Conservation (phyloP, 1,139 yeast species). For the Blastobotrys malaysiensis region DNA sequence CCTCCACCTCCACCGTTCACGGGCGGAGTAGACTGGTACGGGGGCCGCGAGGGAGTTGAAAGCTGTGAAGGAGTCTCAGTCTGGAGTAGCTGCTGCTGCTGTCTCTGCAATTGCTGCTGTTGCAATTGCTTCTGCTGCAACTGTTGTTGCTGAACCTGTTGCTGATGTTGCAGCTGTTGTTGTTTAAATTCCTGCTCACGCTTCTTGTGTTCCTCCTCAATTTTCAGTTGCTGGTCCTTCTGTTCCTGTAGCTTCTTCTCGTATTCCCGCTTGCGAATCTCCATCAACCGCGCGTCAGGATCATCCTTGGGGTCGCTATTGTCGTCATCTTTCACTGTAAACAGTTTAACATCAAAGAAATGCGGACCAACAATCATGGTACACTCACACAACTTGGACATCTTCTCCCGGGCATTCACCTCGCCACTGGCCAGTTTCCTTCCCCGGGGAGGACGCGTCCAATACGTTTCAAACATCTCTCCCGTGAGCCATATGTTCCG, state of each 20-base stretch:
- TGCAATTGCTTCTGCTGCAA: conserved; percentile 1
- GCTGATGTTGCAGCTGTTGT: background rate
- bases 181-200: background rate
- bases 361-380: conserved; percentile 77
- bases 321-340: conserved; percentile 67
- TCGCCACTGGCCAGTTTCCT: conserved; percentile 45
- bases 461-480: conserved; percentile 71
- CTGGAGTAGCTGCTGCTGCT: background rate
- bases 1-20: background rate
- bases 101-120: background rate
- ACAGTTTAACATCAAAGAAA: conserved; percentile 65
- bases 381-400: conserved; percentile 85
- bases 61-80: background rate
- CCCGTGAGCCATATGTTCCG: conserved; percentile 67
- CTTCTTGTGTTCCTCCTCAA: background rate
- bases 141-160: background rate
- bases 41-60: background rate
- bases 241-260: background rate
- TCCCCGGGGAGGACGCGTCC: conserved; percentile 59
- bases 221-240: background rate
- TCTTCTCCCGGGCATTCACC: conserved; percentile 67
- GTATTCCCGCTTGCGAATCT: background rate
- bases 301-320: conserved; percentile 13
- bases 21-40: background rate
- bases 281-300: conserved; percentile 10